Evolutionary conservation across 108 stramenopile genomes (phyloP), one percentile per base, ranked within the genome.

Genomic region (Ochromonas danica): DNA sequence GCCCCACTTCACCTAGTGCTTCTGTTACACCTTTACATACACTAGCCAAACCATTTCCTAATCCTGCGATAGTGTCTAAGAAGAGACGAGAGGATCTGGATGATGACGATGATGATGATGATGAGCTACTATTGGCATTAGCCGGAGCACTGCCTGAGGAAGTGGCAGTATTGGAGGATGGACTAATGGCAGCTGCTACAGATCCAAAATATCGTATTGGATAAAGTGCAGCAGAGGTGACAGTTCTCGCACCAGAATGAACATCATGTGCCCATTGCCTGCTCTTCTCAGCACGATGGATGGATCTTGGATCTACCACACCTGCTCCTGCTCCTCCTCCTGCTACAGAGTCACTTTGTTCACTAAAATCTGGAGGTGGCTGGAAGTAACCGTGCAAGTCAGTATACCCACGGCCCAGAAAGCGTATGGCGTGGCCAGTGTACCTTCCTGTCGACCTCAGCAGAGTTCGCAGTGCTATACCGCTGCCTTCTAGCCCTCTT

Each of bases 1-100:
- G 28, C 10, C 72, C 72, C 3, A 75, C 72, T 42, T 75, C 72
- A 33, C 14, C 72, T 10, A 75, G 3, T 10, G 45, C 72, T 36
- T 75, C 72, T 10, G 72, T 75, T 3, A 75, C 72, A 31, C 72
- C 72, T 25, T 75, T 75, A 25, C n/a, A 45, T 6, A 75, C 25
- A 36, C 14, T 41, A 6, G 51, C 41, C 40, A 75, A 3, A 10
- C 72, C 72, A 41, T 75, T 75, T 6, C 72, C 72, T 28, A 45
- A 28, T 27, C 72, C 72, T 36, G 6, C 72, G 30, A 75, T 41
- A 36, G 72, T 75, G 72, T 75, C 72, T 25, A 27, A 40, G 14
- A 75, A 33, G 10, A 6, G 14, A 27, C 31, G 3, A 6, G 6
- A 35, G 17, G 35, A 6, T 14, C 63, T 67, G 63, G 27, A 36